Conservation (phyloP, 2,329 filamentous ascomycete species). For the Pyrenophora seminiperda region DNA sequence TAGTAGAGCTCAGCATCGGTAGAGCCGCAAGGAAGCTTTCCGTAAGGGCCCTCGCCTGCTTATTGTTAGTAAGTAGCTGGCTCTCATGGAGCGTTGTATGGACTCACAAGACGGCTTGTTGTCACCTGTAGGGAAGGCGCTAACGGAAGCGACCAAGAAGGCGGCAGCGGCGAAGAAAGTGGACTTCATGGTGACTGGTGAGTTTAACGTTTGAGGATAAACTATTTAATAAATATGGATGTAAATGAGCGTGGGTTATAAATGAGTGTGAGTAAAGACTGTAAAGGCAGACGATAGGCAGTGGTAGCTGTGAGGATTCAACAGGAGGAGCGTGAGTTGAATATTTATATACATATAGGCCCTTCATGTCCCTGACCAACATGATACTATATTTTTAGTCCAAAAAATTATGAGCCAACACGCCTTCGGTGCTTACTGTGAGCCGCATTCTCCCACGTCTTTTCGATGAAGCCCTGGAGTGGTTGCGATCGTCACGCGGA, state of each 20-base stretch:
- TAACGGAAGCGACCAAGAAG: not conserved
- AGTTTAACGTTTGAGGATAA: not conserved
- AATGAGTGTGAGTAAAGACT: not conserved
- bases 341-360: too few species aligned
- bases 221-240: not conserved
- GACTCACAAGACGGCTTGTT: not conserved
- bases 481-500: too few species aligned
- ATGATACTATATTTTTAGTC: too few species aligned
- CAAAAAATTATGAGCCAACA: too few species aligned
- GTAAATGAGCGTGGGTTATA: not conserved
- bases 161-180: not conserved
- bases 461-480: too few species aligned
- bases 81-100: not conserved
- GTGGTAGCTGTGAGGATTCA: too few species aligned
- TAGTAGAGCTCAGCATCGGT: not conserved
- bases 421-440: too few species aligned
- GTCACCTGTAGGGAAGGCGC: not conserved
- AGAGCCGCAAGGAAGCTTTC: not conserved
- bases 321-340: too few species aligned
- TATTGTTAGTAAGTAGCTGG: not conserved
- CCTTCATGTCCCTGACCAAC: too few species aligned
- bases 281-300: too few species aligned
- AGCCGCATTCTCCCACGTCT: too few species aligned
- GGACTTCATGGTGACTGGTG: slow-evolving; percentile 1
- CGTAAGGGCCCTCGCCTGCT: not conserved